Conservation (phyloP, 495 filamentous ascomycete genomes). For the Podospora conica region DNA sequence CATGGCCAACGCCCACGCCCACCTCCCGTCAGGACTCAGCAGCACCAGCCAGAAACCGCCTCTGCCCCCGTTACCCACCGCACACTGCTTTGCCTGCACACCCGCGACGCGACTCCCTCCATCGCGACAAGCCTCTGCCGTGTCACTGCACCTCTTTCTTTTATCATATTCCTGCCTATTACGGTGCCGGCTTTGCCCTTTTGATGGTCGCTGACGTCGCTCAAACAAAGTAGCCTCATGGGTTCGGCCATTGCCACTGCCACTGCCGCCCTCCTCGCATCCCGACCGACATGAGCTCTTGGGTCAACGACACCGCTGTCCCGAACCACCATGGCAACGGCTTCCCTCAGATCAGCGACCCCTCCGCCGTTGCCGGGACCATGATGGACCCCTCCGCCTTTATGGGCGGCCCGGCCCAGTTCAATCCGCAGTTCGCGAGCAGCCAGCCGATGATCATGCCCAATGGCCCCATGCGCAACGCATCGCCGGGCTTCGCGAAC, state of each 20-base stretch:
- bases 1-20: constrained; percentile 16
- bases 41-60: constrained; percentile 26
- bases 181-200: constrained; percentile 23
- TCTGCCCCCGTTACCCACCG: constrained; percentile 31
- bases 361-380: constrained; percentile 40
- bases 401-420: constrained; percentile 46
- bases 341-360: constrained; percentile 58
- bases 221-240: constrained; percentile 41
- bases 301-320: constrained; percentile 72
- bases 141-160: constrained; percentile 36
- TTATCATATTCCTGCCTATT: constrained; percentile 23
- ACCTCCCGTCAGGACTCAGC: too few species aligned
- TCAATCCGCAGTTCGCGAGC: constrained; percentile 52
- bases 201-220: constrained; percentile 43
- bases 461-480: constrained; percentile 76
- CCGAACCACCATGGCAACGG: constrained; percentile 73
- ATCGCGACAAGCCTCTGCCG: constrained; percentile 44
- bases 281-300: constrained; percentile 62
- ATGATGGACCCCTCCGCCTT: constrained; percentile 53
- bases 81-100: constrained; percentile 27
- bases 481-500: constrained; percentile 63
- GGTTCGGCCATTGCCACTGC: constrained; percentile 32
- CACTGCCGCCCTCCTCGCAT: constrained; percentile 25
- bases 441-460: constrained; percentile 68
- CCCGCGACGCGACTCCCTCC: constrained; percentile 49